These are phyloP conservation scores for Phytophthora pinifolia DNA, from an alignment of 352 stramenopile species.

Conservation along the genomic window DNA sequence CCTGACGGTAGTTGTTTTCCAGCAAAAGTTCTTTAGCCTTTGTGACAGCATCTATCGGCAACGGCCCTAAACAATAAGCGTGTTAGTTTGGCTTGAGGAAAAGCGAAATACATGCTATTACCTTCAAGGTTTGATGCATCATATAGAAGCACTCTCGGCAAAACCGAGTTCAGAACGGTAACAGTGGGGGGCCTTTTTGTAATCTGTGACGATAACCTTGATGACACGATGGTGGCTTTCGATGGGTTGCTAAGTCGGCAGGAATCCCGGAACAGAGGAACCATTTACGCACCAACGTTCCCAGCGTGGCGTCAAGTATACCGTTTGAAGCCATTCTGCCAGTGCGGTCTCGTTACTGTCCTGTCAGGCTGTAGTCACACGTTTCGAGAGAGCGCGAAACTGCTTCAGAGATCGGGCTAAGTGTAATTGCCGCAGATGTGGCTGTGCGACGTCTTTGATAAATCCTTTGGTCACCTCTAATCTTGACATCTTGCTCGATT, in stretches of 20 bases:
- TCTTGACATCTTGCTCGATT: slow-evolving; percentile 3
- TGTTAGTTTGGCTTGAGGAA: background rate
- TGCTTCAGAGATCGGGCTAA: slow-evolving; percentile 4
- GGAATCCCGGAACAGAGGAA: slow-evolving; percentile 8
- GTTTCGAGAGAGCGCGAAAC: slow-evolving; percentile 8
- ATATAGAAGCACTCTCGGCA: slow-evolving; percentile 8
- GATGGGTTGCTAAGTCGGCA: slow-evolving; percentile 11
- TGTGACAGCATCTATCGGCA: slow-evolving; percentile 3
- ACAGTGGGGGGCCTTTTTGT: slow-evolving; percentile 14
- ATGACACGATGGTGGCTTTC: slow-evolving; percentile 17
- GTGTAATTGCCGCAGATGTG: slow-evolving; percentile 1
- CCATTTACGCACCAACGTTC: slow-evolving; percentile 12
- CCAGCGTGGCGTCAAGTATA: slow-evolving; percentile 6
- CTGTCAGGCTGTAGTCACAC: background rate
- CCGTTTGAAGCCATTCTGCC: slow-evolving; percentile 5
- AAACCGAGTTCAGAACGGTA: slow-evolving; percentile 10
- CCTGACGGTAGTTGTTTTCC: too few species aligned
- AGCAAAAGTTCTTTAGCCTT: slow-evolving; percentile 5
- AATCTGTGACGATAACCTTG: slow-evolving; percentile 16
- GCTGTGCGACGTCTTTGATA: slow-evolving; percentile 1
- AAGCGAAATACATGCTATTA: background rate
- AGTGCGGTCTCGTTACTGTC: background rate
- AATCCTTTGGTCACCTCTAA: background rate
- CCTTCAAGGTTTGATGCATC: slow-evolving; percentile 5
- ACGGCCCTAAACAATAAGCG: background rate